Evolutionary conservation across 163 green algal species (phyloP).

Genomic region (Trebouxiophyceae sp.): DNA sequence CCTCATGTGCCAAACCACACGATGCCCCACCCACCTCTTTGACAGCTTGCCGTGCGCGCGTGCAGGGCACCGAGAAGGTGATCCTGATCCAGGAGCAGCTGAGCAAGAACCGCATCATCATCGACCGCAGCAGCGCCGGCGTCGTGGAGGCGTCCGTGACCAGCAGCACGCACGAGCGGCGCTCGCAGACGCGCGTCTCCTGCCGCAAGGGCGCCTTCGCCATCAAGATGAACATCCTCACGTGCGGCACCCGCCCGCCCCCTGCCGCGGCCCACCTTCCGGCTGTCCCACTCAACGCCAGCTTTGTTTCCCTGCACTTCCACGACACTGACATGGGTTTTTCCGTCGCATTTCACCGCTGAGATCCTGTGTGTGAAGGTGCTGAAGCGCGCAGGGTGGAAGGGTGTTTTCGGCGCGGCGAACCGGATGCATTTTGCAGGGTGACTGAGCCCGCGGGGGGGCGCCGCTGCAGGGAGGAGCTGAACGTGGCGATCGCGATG

Average conservation of each 20-base stretch:
- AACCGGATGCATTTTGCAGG: too few species aligned
- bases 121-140: conserved; percentile 70
- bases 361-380: too few species aligned
- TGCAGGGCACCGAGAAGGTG: conserved; percentile 83
- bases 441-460: too few species aligned
- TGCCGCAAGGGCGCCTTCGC: conserved; percentile 59
- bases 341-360: too few species aligned
- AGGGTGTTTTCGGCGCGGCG: too few species aligned
- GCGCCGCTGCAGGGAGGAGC: conserved; percentile 70
- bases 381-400: too few species aligned
- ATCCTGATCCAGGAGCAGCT: conserved; percentile 99
- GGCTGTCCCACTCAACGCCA: too few species aligned
- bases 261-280: not conserved
- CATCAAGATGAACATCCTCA: conserved; percentile 88
- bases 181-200: conserved; percentile 91
- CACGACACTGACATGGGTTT: not conserved
- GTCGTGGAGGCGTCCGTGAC: conserved; percentile 65
- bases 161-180: conserved; percentile 93
- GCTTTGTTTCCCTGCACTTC: too few species aligned
- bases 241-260: conserved; percentile 23
- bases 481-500: conserved; percentile 81
- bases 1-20: too few species aligned
- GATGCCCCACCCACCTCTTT: too few species aligned
- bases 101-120: conserved; percentile 98
- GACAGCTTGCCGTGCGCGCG: too few species aligned